phyloP scores from a whole-genome alignment of 2,329 filamentous ascomycete species.

The Trichoderma afroharzianum region DNA sequence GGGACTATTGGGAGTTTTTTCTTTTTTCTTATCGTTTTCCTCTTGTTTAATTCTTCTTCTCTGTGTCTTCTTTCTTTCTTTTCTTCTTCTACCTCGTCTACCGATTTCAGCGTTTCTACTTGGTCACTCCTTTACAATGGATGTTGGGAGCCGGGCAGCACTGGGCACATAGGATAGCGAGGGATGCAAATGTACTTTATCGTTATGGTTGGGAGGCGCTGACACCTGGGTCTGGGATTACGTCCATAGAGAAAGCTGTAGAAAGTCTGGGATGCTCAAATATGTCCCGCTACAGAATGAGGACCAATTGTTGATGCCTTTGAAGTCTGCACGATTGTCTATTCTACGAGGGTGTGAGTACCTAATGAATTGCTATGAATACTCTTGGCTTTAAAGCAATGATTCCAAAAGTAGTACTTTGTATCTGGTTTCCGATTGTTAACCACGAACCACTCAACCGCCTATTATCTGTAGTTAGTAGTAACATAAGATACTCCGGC shows the following conservation, averaged over 20 bases:
- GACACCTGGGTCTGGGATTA: constrained; percentile 12
- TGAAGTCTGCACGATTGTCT: neutral
- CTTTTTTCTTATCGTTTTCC: neutral
- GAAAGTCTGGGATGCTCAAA: constrained; percentile 8
- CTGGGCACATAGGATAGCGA: constrained; percentile 16
- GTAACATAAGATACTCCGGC: neutral
- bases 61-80: constrained; percentile 13
- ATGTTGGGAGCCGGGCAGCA: constrained; percentile 4
- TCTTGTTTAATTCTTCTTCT: neutral
- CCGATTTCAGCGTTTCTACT: constrained; percentile 8
- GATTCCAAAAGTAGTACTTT: too few relatives aligned
- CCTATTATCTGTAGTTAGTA: too few relatives aligned
- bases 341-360: neutral
- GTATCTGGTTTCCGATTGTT: too few relatives aligned
- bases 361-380: neutral
- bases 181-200: constrained; percentile 21
- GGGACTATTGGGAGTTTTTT: constrained; percentile 11
- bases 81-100: neutral
- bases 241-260: constrained; percentile 17
- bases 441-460: too few relatives aligned
- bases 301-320: neutral
- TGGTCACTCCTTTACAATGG: constrained; percentile 17
- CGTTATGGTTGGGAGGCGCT: constrained; percentile 9
- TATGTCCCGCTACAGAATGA: constrained; percentile 11
- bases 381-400: neutral